Percentiles rank a stretch among this genome's conserved stretches.
Conservation (phyloP, 768 basidiomycete species). For the Rhodotorula diobovata region DNA sequence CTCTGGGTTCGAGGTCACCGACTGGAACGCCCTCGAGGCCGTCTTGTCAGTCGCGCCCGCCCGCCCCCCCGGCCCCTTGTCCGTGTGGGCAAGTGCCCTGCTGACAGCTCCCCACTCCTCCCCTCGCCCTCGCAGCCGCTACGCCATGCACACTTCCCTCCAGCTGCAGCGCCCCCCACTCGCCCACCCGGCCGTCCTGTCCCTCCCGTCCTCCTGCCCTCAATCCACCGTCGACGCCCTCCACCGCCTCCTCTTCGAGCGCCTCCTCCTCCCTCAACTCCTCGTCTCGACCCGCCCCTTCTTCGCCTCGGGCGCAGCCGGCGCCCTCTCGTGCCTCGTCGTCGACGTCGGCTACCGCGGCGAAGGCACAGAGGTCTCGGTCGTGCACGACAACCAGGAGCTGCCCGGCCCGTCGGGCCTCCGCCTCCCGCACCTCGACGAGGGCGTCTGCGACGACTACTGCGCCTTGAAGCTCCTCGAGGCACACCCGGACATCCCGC, state of each 20-base stretch:
- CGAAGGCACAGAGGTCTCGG: slow-evolving; percentile 69
- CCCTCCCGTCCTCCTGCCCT: slow-evolving; percentile 63
- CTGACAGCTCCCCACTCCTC: slow-evolving; percentile 4
- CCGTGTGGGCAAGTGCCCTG: background rate
- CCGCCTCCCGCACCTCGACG: slow-evolving; percentile 59
- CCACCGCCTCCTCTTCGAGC: slow-evolving; percentile 83
- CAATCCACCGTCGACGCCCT: slow-evolving; percentile 65
- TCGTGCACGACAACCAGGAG: slow-evolving; percentile 69
- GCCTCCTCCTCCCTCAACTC: slow-evolving; percentile 81
- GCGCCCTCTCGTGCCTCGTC: slow-evolving; percentile 66
- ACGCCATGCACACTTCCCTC: slow-evolving; percentile 69
- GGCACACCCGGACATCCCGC: slow-evolving; percentile 62
- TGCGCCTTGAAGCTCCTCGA: slow-evolving; percentile 65
- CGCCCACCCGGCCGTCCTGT: slow-evolving; percentile 77
- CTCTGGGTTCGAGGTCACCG: slow-evolving; percentile 51
- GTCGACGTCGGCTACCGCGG: slow-evolving; percentile 66
- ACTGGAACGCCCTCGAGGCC: slow-evolving; percentile 83
- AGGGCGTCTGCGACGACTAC: slow-evolving; percentile 67
- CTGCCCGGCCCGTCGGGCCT: slow-evolving; percentile 55
- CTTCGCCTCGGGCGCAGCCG: slow-evolving; percentile 74
- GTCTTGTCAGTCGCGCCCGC: slow-evolving; percentile 61
- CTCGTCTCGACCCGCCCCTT: slow-evolving; percentile 75
- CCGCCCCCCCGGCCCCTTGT: no score
- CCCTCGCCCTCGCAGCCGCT: slow-evolving; percentile 76
- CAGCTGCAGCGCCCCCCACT: slow-evolving; percentile 76